phyloP scores from a whole-genome alignment of 1,139 yeast genomes.

The Pichia kudriavzevii region DNA sequence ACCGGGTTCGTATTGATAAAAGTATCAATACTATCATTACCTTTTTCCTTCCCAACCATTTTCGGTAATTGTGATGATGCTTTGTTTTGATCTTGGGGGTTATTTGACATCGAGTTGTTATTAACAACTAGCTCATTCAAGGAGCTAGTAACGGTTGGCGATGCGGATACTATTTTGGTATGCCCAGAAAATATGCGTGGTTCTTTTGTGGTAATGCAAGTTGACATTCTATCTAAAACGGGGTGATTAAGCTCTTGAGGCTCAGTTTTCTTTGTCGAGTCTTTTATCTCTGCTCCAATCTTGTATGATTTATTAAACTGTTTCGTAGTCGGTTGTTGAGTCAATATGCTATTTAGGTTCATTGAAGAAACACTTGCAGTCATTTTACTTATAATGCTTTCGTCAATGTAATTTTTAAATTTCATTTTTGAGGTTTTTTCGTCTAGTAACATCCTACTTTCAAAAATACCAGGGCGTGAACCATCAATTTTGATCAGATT shows the following conservation, averaged over 20 bases:
- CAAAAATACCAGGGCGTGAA: constrained; percentile 58
- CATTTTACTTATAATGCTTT: constrained; percentile 27
- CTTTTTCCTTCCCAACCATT: neutral
- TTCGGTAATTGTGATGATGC: neutral
- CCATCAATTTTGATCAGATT: constrained; percentile 50
- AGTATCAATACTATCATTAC: neutral
- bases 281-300: no score
- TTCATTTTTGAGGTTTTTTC: constrained; percentile 39
- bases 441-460: constrained; percentile 47
- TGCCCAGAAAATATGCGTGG: no score
- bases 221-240: constrained; percentile 12
- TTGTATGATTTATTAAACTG: no score
- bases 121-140: neutral
- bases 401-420: constrained; percentile 38
- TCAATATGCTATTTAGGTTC: constrained; percentile 23
- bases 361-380: constrained; percentile 30
- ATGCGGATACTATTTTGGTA: neutral
- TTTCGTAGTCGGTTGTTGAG: constrained; percentile 6
- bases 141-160: constrained; percentile 4
- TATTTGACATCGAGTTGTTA: neutral
- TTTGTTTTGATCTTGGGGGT: neutral
- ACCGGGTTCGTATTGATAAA: neutral
- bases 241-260: constrained; percentile 4
- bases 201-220: no score
- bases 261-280: neutral